phyloP scores from a whole-genome alignment of 805 yeast species.

The Blastobotrys chiropterorum region DNA sequence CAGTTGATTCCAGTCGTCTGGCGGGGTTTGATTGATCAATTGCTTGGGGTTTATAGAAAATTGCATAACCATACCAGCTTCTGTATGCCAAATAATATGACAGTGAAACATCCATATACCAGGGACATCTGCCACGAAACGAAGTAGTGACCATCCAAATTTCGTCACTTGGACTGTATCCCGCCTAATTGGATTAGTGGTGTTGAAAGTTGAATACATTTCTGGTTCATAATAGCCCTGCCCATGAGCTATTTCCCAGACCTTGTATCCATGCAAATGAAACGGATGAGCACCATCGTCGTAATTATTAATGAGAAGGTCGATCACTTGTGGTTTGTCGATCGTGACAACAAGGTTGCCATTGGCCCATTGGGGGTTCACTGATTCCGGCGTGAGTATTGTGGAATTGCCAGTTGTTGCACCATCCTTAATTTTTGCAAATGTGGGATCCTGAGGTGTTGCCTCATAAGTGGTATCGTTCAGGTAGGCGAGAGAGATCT shows the following conservation, averaged over 20 bases:
- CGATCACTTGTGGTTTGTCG: constrained; percentile 56
- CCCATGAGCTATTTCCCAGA: constrained; percentile 63
- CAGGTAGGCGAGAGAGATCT: constrained; percentile 30
- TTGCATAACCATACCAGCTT: constrained; percentile 60
- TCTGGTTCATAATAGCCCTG: constrained; percentile 40
- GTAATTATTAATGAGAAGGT: constrained; percentile 67
- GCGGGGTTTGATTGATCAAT: constrained; percentile 21
- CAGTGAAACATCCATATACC: constrained; percentile 96
- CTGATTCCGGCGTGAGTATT: constrained; percentile 29
- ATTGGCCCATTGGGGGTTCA: constrained; percentile 49
- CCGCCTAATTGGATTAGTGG: constrained; percentile 48
- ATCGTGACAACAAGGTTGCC: constrained; percentile 55
- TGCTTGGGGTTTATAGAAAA: constrained; percentile 23
- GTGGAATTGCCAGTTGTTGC: neutral
- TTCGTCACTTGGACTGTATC: constrained; percentile 71
- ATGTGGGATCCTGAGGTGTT: neutral
- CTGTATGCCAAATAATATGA: constrained; percentile 91
- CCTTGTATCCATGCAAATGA: constrained; percentile 86
- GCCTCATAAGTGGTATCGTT: constrained; percentile 22
- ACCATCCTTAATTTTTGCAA: neutral
- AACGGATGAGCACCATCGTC: constrained; percentile 91
- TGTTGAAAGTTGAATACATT: constrained; percentile 41
- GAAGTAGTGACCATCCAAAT: constrained; percentile 44
- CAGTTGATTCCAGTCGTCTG: constrained; percentile 25
- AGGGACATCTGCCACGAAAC: constrained; percentile 82